phyloP scores from a whole-genome alignment of 352 stramenopile genomes.

The Globisporangium nagaii region DNA sequence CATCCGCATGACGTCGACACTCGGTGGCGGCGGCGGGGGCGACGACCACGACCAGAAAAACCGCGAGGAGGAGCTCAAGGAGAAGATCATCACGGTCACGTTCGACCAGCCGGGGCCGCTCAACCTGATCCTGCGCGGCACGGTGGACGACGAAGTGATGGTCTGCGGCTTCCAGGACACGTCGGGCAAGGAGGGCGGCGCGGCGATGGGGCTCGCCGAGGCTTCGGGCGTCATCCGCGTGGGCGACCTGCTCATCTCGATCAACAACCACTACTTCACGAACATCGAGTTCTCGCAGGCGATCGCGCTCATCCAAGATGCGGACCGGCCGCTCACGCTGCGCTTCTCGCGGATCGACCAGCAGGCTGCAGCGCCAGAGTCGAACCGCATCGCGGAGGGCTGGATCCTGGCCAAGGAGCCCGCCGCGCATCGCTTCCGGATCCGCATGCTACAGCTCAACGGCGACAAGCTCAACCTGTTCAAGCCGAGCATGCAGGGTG shows the following conservation, averaged over 20 bases:
- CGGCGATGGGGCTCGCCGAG: slow-evolving; percentile 44
- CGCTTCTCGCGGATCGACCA: slow-evolving; percentile 77
- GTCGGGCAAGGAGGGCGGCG: slow-evolving; percentile 15
- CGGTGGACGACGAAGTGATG: slow-evolving; percentile 87
- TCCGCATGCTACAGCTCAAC: slow-evolving; percentile 80
- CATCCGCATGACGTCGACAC: slow-evolving; percentile 71
- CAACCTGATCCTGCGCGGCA: slow-evolving; percentile 71
- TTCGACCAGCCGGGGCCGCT: slow-evolving; percentile 75
- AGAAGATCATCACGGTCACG: slow-evolving; percentile 86
- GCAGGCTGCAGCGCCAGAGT: slow-evolving; percentile 18
- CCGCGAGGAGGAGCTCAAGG: slow-evolving; percentile 71
- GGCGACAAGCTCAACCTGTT: slow-evolving; percentile 77
- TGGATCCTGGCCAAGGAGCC: slow-evolving; percentile 86
- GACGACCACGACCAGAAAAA: slow-evolving; percentile 47
- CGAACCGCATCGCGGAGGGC: slow-evolving; percentile 63
- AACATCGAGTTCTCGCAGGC: slow-evolving; percentile 82
- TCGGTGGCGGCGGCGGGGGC: slow-evolving; percentile 19
- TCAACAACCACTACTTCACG: slow-evolving; percentile 86
- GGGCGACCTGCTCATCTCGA: slow-evolving; percentile 79
- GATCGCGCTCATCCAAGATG: slow-evolving; percentile 67
- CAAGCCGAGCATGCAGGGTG: slow-evolving; percentile 81
- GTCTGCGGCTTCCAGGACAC: slow-evolving; percentile 74
- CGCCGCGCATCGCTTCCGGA: slow-evolving; percentile 60
- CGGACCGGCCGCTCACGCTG: slow-evolving; percentile 66
- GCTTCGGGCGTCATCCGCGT: slow-evolving; percentile 71